Evolutionary conservation across 192 early-diverging fungal genomes (phyloP).

Genomic region (Linnemannia schmuckeri): DNA sequence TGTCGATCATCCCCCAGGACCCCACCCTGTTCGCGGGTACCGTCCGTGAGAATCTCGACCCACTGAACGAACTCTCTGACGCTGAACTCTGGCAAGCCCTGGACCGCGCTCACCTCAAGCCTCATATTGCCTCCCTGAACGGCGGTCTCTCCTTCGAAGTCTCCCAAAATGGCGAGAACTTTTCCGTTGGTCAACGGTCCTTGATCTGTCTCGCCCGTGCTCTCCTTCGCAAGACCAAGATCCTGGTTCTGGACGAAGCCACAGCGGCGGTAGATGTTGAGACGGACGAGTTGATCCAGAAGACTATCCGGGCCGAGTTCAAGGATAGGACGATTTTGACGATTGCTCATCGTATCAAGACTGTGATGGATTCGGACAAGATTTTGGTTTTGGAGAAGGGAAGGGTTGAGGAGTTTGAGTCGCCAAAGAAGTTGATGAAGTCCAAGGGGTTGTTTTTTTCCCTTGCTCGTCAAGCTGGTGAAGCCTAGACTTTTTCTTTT

Average conservation of each 20-base stretch:
- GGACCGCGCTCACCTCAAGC: constrained; percentile 60
- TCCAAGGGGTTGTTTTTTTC: constrained; percentile 53
- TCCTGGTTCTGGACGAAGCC: constrained; percentile 62
- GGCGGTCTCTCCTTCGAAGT: constrained; percentile 50
- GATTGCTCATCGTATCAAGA: constrained; percentile 92
- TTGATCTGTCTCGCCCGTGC: constrained; percentile 68
- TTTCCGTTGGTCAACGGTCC: constrained; percentile 67
- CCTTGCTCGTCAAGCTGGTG: constrained; percentile 62
- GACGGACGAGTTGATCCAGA: constrained; percentile 90
- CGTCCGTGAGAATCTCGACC: constrained; percentile 84
- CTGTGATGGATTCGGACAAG: constrained; percentile 88
- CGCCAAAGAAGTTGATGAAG: constrained; percentile 63
- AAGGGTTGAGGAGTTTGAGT: constrained; percentile 75
- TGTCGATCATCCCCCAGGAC: constrained; percentile 92
- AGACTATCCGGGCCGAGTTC: constrained; percentile 86
- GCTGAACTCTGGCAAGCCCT: constrained; percentile 76
- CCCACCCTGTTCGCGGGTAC: constrained; percentile 74
- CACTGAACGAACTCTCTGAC: constrained; percentile 66
- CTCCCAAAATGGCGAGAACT: constrained; percentile 64
- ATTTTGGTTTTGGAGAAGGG: constrained; percentile 72
- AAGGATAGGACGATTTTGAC: constrained; percentile 83
- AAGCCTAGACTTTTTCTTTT: constrained; percentile 21
- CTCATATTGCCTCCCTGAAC: constrained; percentile 31
- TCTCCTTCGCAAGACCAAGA: constrained; percentile 67
- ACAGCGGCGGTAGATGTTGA: constrained; percentile 80